Base-by-base conservation (phyloP, 2,329 filamentous ascomycete species). In the Xylariales sp. region DNA sequence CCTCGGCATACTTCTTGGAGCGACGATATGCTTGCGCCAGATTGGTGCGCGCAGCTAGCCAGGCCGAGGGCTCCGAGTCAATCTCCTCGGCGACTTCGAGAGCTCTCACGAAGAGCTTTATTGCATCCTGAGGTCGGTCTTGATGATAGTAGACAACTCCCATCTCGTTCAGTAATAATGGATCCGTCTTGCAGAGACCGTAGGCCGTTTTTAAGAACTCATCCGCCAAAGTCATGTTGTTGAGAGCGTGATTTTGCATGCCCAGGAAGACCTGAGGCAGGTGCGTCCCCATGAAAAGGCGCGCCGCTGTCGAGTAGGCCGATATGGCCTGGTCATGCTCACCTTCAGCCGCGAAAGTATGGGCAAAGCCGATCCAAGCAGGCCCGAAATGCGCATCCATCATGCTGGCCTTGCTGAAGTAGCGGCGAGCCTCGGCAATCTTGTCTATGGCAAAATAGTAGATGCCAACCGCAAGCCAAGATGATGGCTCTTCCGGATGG, bases 291-390 rank as follows among this genome's bases (percentile, higher is more conserved):
- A 96, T 95, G 64, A 98, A 98, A 0, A 98, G 70, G 28, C 93
- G 78, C 2, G 91, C 91, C 1, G 93, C 93, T 1, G 93, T 98
- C 21, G 88, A 95, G 66, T 98, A 98, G 0, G 94, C 93, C 7
- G 90, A 94, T 48, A 98, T 96, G 35, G 93, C 93, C 66, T 98
- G 93, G 61, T 98, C 93, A 62, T 97, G 90, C 63, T 98, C 93
- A 39, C 93, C 93, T 62, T 98, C 93, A 9, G 89, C 90, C 1
- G 93, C 93, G 60, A 98, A 98, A 0, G 93, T 98, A 62, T 98
- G 94, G 1, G 93, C 93, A 58, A 98, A 98, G 1, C 94, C 93
- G 50, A 98, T 97, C 93, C 93, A 98, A 3, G 93, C 93, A 1
- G 93, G 88, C 0, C 91, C 91, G 55, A 95, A 98, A 66, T 97